Conservation (phyloP, 495 filamentous ascomycete species). For the Hyphodiscus hymeniophilus region DNA sequence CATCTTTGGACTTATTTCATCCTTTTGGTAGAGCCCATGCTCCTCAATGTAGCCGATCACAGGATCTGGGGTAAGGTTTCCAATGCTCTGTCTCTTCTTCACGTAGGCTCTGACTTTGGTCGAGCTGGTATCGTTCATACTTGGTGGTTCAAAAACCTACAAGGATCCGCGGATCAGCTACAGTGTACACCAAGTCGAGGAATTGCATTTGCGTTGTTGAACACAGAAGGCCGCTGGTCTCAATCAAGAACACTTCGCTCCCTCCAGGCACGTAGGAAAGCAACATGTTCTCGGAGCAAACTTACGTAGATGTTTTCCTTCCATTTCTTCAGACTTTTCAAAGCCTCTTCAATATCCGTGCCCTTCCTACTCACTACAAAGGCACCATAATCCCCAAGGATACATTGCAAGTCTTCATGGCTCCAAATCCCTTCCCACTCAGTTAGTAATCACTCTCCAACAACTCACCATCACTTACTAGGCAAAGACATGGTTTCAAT, state of each 20-base stretch:
- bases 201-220: not conserved
- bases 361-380: slow-evolving; percentile 85
- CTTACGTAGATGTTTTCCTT: not conserved
- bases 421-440: slow-evolving; percentile 54
- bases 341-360: slow-evolving; percentile 50
- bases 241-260: not conserved
- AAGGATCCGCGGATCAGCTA: slow-evolving; percentile 87
- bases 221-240: not conserved
- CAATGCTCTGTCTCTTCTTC: slow-evolving; percentile 60
- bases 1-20: slow-evolving; percentile 20
- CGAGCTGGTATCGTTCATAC: slow-evolving; percentile 68
- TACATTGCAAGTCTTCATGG: slow-evolving; percentile 71
- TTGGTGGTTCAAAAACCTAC: too few species aligned
- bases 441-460: not conserved
- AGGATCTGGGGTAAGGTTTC: slow-evolving; percentile 49
- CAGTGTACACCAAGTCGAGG: slow-evolving; percentile 47
- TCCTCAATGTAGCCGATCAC: slow-evolving; percentile 73
- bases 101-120: slow-evolving; percentile 81
- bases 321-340: not conserved
- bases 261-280: not conserved
- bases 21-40: slow-evolving; percentile 62
- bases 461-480: slow-evolving; percentile 19
- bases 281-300: not conserved
- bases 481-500: slow-evolving; percentile 69
- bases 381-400: slow-evolving; percentile 72